Evolutionary conservation across 768 basidiomycete species (phyloP).

Genomic region (Clitopilus passeckerianus): DNA sequence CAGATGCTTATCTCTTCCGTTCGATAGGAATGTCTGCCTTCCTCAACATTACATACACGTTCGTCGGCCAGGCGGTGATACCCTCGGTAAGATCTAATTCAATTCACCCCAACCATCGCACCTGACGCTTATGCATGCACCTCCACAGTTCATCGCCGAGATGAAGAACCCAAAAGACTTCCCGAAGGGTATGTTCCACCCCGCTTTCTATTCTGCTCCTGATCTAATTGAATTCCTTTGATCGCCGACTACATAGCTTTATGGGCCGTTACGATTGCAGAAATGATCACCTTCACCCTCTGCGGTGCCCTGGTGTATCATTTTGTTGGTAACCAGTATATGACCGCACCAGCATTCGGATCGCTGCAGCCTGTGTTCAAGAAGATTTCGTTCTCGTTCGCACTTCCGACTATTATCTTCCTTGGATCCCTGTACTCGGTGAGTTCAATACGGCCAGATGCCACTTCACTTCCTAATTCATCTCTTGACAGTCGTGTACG

Average conservation of each 20-base stretch:
- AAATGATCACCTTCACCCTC: slow-evolving; percentile 34
- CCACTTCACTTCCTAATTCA: neutral
- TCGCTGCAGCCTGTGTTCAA: slow-evolving; percentile 30
- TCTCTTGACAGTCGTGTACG: slow-evolving; percentile 27
- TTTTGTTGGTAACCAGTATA: slow-evolving; percentile 33
- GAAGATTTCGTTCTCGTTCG: slow-evolving; percentile 41
- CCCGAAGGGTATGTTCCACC: slow-evolving; percentile 27
- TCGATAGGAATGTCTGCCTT: slow-evolving; percentile 36
- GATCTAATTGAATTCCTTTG: neutral
- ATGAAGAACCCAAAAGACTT: slow-evolving; percentile 44
- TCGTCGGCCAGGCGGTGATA: slow-evolving; percentile 39
- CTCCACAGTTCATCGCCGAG: slow-evolving; percentile 36
- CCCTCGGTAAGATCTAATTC: slow-evolving; percentile 24
- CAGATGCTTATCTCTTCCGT: neutral
- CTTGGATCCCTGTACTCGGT: slow-evolving; percentile 41
- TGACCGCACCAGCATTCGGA: slow-evolving; percentile 38
- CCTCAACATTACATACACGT: slow-evolving; percentile 40
- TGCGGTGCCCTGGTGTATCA: slow-evolving; percentile 41
- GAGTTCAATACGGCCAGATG: slow-evolving; percentile 3
- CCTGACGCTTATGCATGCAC: neutral
- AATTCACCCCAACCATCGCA: neutral
- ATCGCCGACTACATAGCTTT: slow-evolving; percentile 21
- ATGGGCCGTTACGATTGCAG: slow-evolving; percentile 37
- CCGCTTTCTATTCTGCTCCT: neutral
- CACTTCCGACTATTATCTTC: slow-evolving; percentile 40